Evolutionary conservation across 2,329 filamentous ascomycete genomes (phyloP), one percentile per base, ranked within the genome.

Genomic region (Cladophialophora carrionii): DNA sequence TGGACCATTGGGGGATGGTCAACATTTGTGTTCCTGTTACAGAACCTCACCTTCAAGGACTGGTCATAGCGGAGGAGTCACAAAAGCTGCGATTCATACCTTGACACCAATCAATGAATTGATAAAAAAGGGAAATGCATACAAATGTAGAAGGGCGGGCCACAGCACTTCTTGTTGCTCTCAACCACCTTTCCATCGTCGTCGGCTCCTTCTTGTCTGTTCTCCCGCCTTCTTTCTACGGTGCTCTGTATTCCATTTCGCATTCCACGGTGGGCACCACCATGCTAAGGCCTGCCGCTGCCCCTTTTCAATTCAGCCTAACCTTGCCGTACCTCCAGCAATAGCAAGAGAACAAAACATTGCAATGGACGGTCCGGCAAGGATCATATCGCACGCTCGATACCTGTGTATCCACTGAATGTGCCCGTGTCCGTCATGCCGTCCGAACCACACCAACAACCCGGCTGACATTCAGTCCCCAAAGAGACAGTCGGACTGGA

Each of bases 121-220:
- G 48, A 51, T 26, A 51, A 20, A 51, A 9, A 51, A 51, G 48
- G 24, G 24, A 26, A 51, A 51, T 51, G 48, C 48, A 51, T 51
- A 12, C 48, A 51, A 26, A 12, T 14, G n/a, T 51, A 51, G 48
- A 51, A 49, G 24, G 24, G 24, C 22, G 7, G 22, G 24, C 22
- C 12, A 5, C 48, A 7, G 48, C 24, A 51, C 22, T 51, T 49
- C 20, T 49, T 26, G 46, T 49, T 17, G 48, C 22, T 26, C 10
- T 22, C 24, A 22, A 5, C 22, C 48, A 17, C 24, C 48, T 49
- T 26, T 26, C 20, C 20, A 3, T 20, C 22, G 6, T 26, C 22
- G 22, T 26, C 22, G 8, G 9, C 48, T 17, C 20, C 48, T 17
- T 26, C 46, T 51, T 29, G 22, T 29, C 48, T 43, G 14, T n/a